Conservation (phyloP, 2,329 filamentous ascomycete species). For the Mariannaea elegans region DNA sequence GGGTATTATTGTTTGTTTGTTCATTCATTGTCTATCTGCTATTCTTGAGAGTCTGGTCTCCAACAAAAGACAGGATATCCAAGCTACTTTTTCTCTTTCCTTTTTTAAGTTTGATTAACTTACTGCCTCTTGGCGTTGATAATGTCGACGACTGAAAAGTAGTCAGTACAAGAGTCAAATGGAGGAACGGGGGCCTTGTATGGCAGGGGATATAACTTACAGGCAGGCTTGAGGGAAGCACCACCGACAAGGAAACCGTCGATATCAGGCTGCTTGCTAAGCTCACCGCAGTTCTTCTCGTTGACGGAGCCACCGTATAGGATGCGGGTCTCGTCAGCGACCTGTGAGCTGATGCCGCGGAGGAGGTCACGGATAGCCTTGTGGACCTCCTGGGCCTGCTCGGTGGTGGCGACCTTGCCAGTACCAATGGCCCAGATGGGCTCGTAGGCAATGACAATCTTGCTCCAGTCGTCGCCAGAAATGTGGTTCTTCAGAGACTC, state of each 20-base stretch:
- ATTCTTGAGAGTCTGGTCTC: background rate
- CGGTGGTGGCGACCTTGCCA: slow-evolving; percentile 87
- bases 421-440: slow-evolving; percentile 97
- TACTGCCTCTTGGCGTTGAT: slow-evolving; percentile 64
- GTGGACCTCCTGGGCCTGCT: slow-evolving; percentile 95
- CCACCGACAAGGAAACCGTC: slow-evolving; percentile 98
- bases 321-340: slow-evolving; percentile 87
- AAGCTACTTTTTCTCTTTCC: slow-evolving; percentile 17
- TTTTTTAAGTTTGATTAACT: slow-evolving; percentile 32
- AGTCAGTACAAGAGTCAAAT: background rate
- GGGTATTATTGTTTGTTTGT: slow-evolving; percentile 39
- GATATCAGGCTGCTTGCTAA: slow-evolving; percentile 92
- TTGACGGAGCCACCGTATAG: slow-evolving; percentile 96
- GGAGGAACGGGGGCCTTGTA: background rate
- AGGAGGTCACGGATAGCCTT: slow-evolving; percentile 92
- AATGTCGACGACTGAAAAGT: slow-evolving; percentile 63
- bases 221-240: slow-evolving; percentile 96
- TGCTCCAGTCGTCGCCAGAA: slow-evolving; percentile 79
- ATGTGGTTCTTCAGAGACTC: slow-evolving; percentile 80
- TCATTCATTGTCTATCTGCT: slow-evolving; percentile 35
- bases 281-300: slow-evolving; percentile 97
- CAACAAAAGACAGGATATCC: slow-evolving; percentile 15
- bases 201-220: slow-evolving; percentile 60
- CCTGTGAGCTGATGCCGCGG: slow-evolving; percentile 75
- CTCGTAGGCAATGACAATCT: slow-evolving; percentile 97